phyloP scores from a whole-genome alignment of 805 yeast genomes.

The Metschnikowia matae region DNA sequence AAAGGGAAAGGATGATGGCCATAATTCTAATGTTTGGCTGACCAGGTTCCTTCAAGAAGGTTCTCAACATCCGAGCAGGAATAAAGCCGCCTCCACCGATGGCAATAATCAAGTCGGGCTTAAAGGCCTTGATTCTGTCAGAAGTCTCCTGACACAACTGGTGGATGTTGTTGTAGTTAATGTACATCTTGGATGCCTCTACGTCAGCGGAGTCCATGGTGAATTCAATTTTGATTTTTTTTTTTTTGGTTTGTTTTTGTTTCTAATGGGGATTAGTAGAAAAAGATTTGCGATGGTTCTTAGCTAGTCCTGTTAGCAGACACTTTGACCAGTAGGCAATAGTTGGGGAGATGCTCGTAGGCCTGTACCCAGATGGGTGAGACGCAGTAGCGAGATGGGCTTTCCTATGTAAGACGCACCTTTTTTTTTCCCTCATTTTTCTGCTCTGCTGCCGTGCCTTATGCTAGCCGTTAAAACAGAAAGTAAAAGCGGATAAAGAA shows the following conservation, averaged over 20 bases:
- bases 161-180: slow-evolving; percentile 78
- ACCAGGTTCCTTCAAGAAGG: slow-evolving; percentile 86
- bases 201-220: slow-evolving; percentile 19
- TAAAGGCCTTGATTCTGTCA: slow-evolving; percentile 40
- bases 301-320: neutral
- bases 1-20: slow-evolving; percentile 89
- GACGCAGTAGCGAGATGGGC: slow-evolving; percentile 4
- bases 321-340: neutral
- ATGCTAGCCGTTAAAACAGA: neutral
- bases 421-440: neutral
- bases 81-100: slow-evolving; percentile 98
- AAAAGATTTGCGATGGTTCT: neutral
- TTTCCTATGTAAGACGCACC: neutral
- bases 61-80: slow-evolving; percentile 93
- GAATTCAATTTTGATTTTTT: neutral
- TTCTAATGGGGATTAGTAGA: neutral
- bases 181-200: slow-evolving; percentile 37
- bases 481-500: neutral
- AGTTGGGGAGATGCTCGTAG: neutral
- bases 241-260: too few relatives aligned
- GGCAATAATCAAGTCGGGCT: slow-evolving; percentile 63
- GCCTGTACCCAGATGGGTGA: slow-evolving; percentile 7
- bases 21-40: slow-evolving; percentile 86
- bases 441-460: neutral
- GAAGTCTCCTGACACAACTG: slow-evolving; percentile 75